These are phyloP conservation scores for Exophiala xenobiotica DNA, from an alignment of 2,329 filamentous ascomycete species.

Conservation along the genomic window DNA sequence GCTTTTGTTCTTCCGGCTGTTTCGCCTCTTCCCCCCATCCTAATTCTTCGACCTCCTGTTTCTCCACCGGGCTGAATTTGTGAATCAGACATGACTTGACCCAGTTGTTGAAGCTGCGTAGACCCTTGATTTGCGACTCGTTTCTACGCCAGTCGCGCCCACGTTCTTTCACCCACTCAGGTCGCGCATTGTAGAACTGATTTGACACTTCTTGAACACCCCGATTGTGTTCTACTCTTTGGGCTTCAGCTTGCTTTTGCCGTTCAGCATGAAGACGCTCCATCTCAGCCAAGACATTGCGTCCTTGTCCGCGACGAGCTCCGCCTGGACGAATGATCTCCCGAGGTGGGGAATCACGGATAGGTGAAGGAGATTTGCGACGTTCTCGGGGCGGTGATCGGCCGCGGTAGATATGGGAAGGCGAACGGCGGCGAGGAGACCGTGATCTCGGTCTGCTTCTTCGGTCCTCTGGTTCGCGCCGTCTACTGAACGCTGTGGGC, in stretches of 20 bases:
- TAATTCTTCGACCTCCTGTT: slow-evolving; percentile 49
- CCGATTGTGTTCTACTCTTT: slow-evolving; percentile 40
- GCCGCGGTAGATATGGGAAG: slow-evolving; percentile 21
- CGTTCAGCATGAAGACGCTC: slow-evolving; percentile 38
- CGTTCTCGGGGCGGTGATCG: slow-evolving; percentile 35
- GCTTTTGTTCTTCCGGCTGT: slow-evolving; percentile 44
- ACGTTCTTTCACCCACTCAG: slow-evolving; percentile 84
- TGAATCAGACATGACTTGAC: slow-evolving; percentile 97
- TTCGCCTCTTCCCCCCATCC: slow-evolving; percentile 45
- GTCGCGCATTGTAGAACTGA: slow-evolving; percentile 94
- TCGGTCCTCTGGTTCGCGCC: slow-evolving; percentile 32
- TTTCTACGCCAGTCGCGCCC: slow-evolving; percentile 93
- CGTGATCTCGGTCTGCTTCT: slow-evolving; percentile 31
- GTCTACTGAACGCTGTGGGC: slow-evolving; percentile 24
- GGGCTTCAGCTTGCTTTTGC: slow-evolving; percentile 34
- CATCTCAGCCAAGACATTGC: slow-evolving; percentile 45
- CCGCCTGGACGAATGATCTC: slow-evolving; percentile 47
- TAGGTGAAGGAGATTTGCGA: slow-evolving; percentile 44
- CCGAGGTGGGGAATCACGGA: slow-evolving; percentile 43
- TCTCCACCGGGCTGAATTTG: slow-evolving; percentile 84
- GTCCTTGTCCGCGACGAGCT: slow-evolving; percentile 45
- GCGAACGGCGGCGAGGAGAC: slow-evolving; percentile 29
- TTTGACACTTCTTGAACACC: slow-evolving; percentile 82
- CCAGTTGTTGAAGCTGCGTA: slow-evolving; percentile 98
- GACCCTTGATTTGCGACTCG: slow-evolving; percentile 89